Evolutionary conservation across 768 basidiomycete species (phyloP).

Genomic region (Naganishia vaughanmartiniae): DNA sequence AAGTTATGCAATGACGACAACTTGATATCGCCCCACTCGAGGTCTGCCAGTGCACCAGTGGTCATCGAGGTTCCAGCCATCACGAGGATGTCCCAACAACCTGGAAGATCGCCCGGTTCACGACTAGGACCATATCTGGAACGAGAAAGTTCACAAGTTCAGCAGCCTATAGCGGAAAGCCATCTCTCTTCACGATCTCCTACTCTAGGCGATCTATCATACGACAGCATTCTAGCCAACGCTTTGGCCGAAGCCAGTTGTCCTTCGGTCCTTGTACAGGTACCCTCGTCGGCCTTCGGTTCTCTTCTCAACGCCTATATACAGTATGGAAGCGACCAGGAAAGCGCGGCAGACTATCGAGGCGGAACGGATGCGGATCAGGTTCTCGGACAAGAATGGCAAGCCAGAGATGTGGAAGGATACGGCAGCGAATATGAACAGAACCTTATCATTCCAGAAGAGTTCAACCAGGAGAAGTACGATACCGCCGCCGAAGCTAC

Average conservation of each 20-base stretch:
- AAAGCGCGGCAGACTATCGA: neutral
- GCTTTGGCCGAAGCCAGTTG: neutral
- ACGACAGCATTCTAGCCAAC: constrained; percentile 3
- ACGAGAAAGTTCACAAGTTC: neutral
- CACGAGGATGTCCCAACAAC: neutral
- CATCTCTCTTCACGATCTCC: neutral
- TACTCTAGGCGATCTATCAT: constrained; percentile 3
- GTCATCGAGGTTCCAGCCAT: neutral
- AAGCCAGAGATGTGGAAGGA: neutral
- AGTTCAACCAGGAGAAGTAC: neutral
- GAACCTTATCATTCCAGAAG: neutral
- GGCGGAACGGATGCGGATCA: neutral
- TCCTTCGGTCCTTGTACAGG: neutral
- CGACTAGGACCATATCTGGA: neutral
- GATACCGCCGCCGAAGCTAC: neutral
- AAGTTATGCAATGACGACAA: neutral
- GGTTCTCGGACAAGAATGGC: neutral
- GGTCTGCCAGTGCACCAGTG: neutral
- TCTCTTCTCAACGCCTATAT: neutral
- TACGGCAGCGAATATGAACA: neutral
- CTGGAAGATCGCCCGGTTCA: neutral
- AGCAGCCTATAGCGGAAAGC: neutral
- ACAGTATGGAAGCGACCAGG: neutral
- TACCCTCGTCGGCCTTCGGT: neutral
- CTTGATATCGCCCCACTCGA: neutral